Evolutionary conservation across 176 grass and related monocot genomes (phyloP).

Genomic region (Musa troglodytarum): DNA sequence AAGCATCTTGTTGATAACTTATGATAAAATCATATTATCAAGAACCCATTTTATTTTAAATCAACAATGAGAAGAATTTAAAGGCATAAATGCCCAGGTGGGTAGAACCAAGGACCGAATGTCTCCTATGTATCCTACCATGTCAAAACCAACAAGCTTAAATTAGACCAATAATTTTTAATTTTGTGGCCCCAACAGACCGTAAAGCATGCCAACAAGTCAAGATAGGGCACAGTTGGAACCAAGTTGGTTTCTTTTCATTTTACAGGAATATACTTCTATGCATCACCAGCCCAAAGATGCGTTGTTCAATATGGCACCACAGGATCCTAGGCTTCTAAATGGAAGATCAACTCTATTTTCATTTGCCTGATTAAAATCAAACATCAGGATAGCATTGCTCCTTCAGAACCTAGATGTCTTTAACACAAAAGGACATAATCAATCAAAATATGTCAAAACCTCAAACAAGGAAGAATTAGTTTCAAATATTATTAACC

Average conservation of each 20-base stretch:
- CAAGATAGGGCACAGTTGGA: background rate
- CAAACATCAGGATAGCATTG: background rate
- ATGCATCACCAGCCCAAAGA: background rate
- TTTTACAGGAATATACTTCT: background rate
- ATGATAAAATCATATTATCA: background rate
- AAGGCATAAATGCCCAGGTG: background rate
- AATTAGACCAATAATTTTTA: background rate
- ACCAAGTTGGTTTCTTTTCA: background rate
- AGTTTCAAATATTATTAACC: background rate
- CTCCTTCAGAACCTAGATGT: background rate
- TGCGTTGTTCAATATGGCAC: background rate
- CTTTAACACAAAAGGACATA: background rate
- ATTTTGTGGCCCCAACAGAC: background rate
- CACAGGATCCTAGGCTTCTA: background rate
- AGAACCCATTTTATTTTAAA: background rate
- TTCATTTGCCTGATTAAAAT: background rate
- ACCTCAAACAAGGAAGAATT: background rate
- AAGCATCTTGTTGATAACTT: constrained; percentile 18
- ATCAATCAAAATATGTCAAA: background rate
- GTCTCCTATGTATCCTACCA: background rate
- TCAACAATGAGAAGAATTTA: background rate
- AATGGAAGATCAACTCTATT: background rate
- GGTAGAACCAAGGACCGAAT: background rate
- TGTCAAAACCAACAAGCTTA: background rate
- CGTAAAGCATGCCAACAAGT: background rate